phyloP scores from a whole-genome alignment of 179 eudicot species.

The Nepenthes alata region DNA sequence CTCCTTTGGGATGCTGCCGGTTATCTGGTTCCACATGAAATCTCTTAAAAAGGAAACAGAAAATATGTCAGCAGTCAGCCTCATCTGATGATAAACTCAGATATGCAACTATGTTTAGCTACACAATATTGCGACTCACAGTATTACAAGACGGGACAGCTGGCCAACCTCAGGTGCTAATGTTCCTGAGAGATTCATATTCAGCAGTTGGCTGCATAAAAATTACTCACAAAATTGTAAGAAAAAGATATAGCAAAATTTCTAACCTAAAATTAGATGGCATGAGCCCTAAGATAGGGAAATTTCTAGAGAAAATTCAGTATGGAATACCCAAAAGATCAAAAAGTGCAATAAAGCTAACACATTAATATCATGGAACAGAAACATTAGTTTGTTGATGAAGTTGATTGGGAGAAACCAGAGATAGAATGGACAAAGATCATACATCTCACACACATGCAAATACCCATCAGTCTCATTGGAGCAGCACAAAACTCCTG shows the following conservation, averaged over 20 bases:
- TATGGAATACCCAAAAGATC: too few relatives aligned
- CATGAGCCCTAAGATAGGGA: background rate
- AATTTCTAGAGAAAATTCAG: too few relatives aligned
- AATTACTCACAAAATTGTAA: background rate
- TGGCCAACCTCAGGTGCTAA: slow-evolving; percentile 60
- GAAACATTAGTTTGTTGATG: too few relatives aligned
- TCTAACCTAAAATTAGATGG: background rate
- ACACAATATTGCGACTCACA: slow-evolving; percentile 30
- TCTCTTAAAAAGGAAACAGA: slow-evolving; percentile 24
- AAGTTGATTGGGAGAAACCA: background rate
- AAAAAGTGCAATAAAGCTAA: too few relatives aligned
- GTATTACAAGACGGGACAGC: slow-evolving; percentile 38
- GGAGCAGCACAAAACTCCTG: slow-evolving; percentile 34
- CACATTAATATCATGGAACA: too few relatives aligned
- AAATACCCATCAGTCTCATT: slow-evolving; percentile 25
- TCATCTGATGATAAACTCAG: too few relatives aligned
- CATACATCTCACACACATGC: slow-evolving; percentile 39
- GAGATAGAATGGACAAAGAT: background rate
- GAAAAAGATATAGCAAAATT: background rate
- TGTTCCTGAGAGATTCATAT: slow-evolving; percentile 55
- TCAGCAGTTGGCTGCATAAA: slow-evolving; percentile 45
- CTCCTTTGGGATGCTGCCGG: slow-evolving; percentile 75
- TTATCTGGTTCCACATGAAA: slow-evolving; percentile 70
- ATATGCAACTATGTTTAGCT: too few relatives aligned
- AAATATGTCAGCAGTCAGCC: too few relatives aligned